Conservation (phyloP, 2,329 filamentous ascomycete genomes). For the Microcyclosporella mali region DNA sequence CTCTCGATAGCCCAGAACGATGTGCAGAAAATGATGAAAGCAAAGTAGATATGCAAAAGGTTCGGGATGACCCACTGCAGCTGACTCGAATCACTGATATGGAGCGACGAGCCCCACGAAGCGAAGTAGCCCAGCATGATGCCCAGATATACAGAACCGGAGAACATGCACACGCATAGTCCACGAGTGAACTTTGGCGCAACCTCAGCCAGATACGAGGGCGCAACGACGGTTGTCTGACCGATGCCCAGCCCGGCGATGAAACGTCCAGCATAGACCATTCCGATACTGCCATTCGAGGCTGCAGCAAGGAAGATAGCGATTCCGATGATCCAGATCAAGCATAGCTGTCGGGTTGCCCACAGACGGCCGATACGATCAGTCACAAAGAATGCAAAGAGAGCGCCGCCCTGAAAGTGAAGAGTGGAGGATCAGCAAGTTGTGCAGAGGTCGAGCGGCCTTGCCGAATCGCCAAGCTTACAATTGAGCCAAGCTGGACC, state of each 20-base stretch:
- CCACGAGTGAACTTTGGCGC: constrained; percentile 38
- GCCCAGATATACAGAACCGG: constrained; percentile 64
- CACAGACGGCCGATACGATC: constrained; percentile 28
- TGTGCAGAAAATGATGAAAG: constrained; percentile 62
- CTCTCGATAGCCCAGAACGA: constrained; percentile 42
- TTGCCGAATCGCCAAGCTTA: too few species aligned
- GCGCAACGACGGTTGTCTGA: constrained; percentile 52
- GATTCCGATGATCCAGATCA: constrained; percentile 26
- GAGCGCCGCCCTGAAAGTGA: constrained; percentile 62
- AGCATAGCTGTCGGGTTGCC: constrained; percentile 25
- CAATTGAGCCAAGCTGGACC: constrained; percentile 74
- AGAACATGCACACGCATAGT: constrained; percentile 66
- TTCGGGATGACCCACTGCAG: constrained; percentile 61
- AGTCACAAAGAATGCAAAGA: constrained; percentile 44
- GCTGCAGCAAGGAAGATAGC: constrained; percentile 44
- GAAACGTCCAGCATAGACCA: constrained; percentile 34
- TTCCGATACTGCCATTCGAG: constrained; percentile 29
- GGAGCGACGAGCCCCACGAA: constrained; percentile 49
- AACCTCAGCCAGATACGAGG: constrained; percentile 54
- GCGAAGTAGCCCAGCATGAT: constrained; percentile 76
- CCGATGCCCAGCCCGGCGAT: constrained; percentile 35
- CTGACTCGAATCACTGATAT: constrained; percentile 39
- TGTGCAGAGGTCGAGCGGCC: too few species aligned
- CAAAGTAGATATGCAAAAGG: constrained; percentile 71
- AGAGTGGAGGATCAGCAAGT: too few species aligned